Base-by-base conservation (phyloP, 306 rosid species). In the Glycine latifolia region DNA sequence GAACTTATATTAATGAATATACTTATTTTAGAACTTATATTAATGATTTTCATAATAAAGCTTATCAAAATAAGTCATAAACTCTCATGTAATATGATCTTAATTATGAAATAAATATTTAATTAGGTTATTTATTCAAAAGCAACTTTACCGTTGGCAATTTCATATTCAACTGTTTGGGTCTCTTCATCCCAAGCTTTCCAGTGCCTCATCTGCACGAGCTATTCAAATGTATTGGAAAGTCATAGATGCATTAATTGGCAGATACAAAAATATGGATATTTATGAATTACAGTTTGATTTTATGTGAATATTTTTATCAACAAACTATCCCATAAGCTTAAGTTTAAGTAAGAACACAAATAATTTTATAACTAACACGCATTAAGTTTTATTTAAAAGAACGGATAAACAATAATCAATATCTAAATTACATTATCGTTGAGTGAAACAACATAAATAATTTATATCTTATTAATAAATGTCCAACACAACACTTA, bases 181-280 rank as follows among this genome's bases (percentile, higher is more conserved):
- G 62, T 71, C 62, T 71, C 76, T 52, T 71, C 61, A 33, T 71
- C 62, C 76, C 76, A 71, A 33, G 62, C 13, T 73, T 73, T 73
- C 77, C 77, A 73, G 50, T 10, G 50, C 50, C 77, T 73, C 65
- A 53, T 73, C 77, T 73, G 77, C 77, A 73, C 3, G 43, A 33
- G 31, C 14, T n/a, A 52, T 35, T 52, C 76, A 71, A 52, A 50
- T 6, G 43, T 49, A 48, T 52, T 52, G 10, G 50, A 73, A 37
- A 71, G 10, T 71, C 48, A 49, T 7, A 13, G 9, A 50, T 14
- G 2, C 33, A 31, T 31, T 50, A 14, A 12, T 31, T 10, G 33
- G 5, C 2, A 6, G 9, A 44, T 17, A 17, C 14, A 41, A 2
- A n/a, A 43, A 67, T n/a, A 37, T 41, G 13, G 33, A 14, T 3